These are phyloP conservation scores for Colletotrichum falcatum DNA, from an alignment of 2,329 filamentous ascomycete species.

Conservation along the genomic window DNA sequence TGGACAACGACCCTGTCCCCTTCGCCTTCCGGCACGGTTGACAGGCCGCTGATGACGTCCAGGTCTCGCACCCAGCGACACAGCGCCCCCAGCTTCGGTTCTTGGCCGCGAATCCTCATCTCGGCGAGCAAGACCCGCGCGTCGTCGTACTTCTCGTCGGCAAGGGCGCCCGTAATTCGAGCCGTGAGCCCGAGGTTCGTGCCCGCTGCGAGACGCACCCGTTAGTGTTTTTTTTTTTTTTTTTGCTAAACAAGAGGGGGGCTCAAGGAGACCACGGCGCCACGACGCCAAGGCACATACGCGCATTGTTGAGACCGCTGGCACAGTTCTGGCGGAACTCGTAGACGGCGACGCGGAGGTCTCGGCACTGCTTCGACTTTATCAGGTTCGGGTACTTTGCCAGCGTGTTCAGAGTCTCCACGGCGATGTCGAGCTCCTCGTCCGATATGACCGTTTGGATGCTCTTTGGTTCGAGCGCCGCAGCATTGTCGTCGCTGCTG, in stretches of 20 bases:
- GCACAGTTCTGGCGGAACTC: conserved; percentile 77
- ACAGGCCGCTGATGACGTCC: conserved; percentile 75
- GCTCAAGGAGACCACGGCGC: background rate
- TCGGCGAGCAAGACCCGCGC: conserved; percentile 74
- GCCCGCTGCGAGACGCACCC: background rate
- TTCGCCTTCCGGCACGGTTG: conserved; percentile 63
- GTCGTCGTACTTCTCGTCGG: conserved; percentile 74
- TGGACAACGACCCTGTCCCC: conserved; percentile 45
- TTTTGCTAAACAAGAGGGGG: too few species aligned
- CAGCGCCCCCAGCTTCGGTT: conserved; percentile 75
- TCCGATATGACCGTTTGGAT: conserved; percentile 67
- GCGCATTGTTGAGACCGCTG: conserved; percentile 70
- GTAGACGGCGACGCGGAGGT: conserved; percentile 74
- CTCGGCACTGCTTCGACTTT: conserved; percentile 76
- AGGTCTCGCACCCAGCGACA: conserved; percentile 80
- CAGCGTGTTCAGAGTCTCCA: conserved; percentile 72
- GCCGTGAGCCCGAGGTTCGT: conserved; percentile 70
- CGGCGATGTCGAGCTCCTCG: conserved; percentile 75
- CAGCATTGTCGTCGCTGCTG: conserved; percentile 46
- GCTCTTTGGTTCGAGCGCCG: conserved; percentile 58
- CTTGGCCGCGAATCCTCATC: conserved; percentile 75
- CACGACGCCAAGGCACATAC: conserved; percentile 46
- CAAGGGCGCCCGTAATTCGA: conserved; percentile 73
- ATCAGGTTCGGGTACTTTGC: conserved; percentile 70
- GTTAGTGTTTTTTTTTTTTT: background rate